A percentile compares a stretch with the other conserved stretches of the same genome.
These are phyloP conservation scores for Danielia reshetovae DNA, from an alignment of 805 yeast genomes.

Conservation along the genomic window DNA sequence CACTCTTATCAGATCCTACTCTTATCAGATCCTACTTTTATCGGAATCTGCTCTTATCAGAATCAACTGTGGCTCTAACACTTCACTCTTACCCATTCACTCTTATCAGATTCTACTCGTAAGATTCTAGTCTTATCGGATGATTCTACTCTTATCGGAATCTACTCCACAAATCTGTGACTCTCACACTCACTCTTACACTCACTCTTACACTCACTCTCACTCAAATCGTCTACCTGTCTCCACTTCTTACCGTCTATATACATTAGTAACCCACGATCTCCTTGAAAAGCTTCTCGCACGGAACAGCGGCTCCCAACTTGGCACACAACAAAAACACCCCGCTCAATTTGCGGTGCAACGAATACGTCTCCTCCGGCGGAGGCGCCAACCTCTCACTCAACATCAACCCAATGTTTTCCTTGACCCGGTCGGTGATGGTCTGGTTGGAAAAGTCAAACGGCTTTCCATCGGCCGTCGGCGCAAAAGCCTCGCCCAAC, in stretches of 20 bases:
- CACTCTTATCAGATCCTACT: too few species aligned
- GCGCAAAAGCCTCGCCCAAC: slow-evolving; percentile 87
- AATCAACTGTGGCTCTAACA: too few species aligned
- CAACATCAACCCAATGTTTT: slow-evolving; percentile 84
- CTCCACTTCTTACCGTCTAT: slow-evolving; percentile 1
- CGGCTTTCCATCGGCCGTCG: slow-evolving; percentile 43
- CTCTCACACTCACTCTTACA: too few species aligned
- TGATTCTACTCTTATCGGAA: too few species aligned
- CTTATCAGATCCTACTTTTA: too few species aligned
- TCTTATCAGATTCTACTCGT: too few species aligned
- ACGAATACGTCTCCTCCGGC: slow-evolving; percentile 96
- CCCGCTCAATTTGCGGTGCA: slow-evolving; percentile 93
- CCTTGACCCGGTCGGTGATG: slow-evolving; percentile 88
- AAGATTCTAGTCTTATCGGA: too few species aligned
- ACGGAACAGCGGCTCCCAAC: slow-evolving; percentile 77
- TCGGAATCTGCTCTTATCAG: too few species aligned
- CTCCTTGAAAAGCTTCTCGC: slow-evolving; percentile 70
- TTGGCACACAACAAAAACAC: slow-evolving; percentile 87
- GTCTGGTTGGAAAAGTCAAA: slow-evolving; percentile 83
- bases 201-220: too few species aligned
- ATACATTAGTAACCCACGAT: slow-evolving; percentile 53
- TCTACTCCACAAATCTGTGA: too few species aligned
- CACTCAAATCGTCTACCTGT: too few species aligned
- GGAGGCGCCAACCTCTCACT: slow-evolving; percentile 92
- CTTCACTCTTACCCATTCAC: too few species aligned